These are phyloP conservation scores for Tribonema minus DNA, from an alignment of 108 stramenopile genomes.

Conservation along the genomic window DNA sequence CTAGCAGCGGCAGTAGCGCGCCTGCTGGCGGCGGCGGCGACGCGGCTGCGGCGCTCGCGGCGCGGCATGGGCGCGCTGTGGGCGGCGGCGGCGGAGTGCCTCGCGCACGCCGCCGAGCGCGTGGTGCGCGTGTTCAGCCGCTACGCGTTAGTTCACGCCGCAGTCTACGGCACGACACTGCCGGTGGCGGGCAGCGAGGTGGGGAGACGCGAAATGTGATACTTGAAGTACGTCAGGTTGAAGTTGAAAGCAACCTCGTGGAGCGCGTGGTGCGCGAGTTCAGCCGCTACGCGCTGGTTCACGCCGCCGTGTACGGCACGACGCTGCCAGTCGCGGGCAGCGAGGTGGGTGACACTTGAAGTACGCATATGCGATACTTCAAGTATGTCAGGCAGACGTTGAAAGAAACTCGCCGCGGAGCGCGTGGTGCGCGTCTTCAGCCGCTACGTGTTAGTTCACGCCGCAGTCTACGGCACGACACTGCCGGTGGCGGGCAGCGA, in stretches of 20 bases:
- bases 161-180: background rate
- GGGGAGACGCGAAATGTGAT: too few relatives aligned
- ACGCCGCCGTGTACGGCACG: too few relatives aligned
- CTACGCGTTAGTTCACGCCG: background rate
- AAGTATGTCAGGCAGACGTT: too few relatives aligned
- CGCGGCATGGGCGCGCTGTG: background rate
- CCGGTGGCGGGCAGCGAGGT: background rate
- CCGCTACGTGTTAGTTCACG: background rate
- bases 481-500: background rate
- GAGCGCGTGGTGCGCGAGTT: too few relatives aligned
- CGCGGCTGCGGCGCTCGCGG: background rate
- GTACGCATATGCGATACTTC: too few relatives aligned
- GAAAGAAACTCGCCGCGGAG: background rate
- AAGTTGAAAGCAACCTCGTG: too few relatives aligned
- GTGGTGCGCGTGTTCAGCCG: background rate
- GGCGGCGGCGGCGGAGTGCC: background rate
- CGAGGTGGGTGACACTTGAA: too few relatives aligned
- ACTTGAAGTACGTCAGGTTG: too few relatives aligned
- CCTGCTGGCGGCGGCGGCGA: background rate
- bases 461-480: background rate
- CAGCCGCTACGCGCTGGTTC: too few relatives aligned
- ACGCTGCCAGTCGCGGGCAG: too few relatives aligned
- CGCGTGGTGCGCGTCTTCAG: background rate
- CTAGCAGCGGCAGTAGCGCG: background rate
- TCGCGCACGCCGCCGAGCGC: background rate